These are phyloP conservation scores for Podospora pseudocomata DNA, from an alignment of 495 filamentous ascomycete genomes.

Conservation along the genomic window DNA sequence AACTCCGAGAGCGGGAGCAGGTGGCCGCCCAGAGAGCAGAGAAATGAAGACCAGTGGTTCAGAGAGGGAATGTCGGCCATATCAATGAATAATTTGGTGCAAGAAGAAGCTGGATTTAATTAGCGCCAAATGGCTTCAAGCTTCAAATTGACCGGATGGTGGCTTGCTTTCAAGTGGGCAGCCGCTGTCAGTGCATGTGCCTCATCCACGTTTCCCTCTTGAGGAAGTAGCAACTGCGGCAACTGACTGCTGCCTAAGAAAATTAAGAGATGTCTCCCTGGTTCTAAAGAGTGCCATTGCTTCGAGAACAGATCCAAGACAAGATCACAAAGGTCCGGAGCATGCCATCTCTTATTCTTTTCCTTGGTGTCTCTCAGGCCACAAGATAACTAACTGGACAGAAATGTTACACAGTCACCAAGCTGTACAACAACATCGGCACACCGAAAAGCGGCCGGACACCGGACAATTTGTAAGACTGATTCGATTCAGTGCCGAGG, in stretches of 20 bases:
- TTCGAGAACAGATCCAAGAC: not conserved
- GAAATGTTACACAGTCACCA: conserved; percentile 50
- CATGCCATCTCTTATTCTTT: not conserved
- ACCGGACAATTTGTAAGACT: too few species aligned
- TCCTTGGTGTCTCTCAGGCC: not conserved
- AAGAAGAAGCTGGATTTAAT: not conserved
- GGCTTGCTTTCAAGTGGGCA: not conserved
- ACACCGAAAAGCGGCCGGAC: conserved; percentile 54
- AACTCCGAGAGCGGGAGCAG: not conserved
- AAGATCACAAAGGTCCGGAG: not conserved
- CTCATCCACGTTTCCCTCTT: not conserved
- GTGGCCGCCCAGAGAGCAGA: not conserved
- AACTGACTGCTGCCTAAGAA: not conserved
- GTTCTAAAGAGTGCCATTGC: not conserved
- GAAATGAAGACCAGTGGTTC: not conserved
- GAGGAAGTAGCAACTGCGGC: not conserved
- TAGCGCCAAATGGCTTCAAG: not conserved
- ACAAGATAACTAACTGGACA: not conserved
- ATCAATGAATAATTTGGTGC: not conserved
- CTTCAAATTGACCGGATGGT: not conserved
- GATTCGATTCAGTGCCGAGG: conserved; percentile 53
- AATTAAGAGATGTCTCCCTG: not conserved
- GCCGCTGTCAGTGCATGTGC: not conserved
- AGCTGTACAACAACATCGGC: conserved; percentile 78
- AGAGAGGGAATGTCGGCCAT: not conserved